Evolutionary conservation across 352 stramenopile genomes (phyloP), one percentile per base, ranked within the genome.

Genomic region (Phytophthora pluvialis): DNA sequence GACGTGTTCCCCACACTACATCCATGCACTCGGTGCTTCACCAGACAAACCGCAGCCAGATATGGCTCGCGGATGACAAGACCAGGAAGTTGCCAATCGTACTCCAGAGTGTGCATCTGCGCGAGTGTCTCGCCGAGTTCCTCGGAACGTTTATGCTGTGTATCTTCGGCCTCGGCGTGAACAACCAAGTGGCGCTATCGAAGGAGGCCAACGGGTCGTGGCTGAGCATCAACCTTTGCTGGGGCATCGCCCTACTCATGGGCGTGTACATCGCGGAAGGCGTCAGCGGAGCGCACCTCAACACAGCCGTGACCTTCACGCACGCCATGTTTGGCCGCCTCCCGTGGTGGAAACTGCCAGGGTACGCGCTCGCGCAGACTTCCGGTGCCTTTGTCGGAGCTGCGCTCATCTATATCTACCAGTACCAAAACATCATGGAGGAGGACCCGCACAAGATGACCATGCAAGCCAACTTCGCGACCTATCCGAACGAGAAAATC

Each of bases 201-300:
- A 65, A 75, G 4, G 71, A 67, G 31, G 59, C 48, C 35, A 83
- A 81, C 46, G 81, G 81, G 31, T 83, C 77, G 39, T 88, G 76
- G 66, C 61, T 86, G 15, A 88, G 80, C 50, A 81, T 90, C 64
- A 88, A 78, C 16, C 63, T 72, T 33, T 72, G 64, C 50, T 72
- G 64, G 58, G 64, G 83, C 11, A 70, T 91, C 32, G 83, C 59
- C 7, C 50, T 91, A n/a, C 78, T 73, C 26, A 73, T 90, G 21
- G 78, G 72, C 21, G 72, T 90, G 16, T 79, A 86, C 64, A 52
- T 60, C 29, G 66, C 70, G 0, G 77, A 77, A 39, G 70, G 72
- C 43, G 64, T 85, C 16, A 86, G 76, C 43, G 74, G 78, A 31
- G 78, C 76, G 4, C 80, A 89, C 59, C 47, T 89, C 39, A 89